phyloP scores from a whole-genome alignment of 163 green algal species.

The Prototheca wickerhamii region DNA sequence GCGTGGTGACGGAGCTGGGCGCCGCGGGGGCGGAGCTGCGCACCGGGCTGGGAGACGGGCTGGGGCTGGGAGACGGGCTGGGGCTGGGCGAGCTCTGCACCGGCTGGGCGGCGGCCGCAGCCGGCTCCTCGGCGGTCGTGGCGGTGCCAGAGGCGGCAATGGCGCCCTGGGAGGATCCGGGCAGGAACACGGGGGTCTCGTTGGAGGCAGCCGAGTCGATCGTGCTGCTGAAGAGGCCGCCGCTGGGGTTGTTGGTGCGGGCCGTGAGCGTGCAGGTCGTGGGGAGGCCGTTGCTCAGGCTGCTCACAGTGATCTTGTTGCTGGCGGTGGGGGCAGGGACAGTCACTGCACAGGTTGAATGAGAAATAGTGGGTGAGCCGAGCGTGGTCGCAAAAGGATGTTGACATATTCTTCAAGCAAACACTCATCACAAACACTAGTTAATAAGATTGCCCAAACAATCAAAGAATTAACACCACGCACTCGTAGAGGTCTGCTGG shows the following conservation, averaged over 20 bases:
- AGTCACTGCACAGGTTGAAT: too few relatives aligned
- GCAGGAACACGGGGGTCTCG: background rate
- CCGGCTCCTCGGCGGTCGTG: too few relatives aligned
- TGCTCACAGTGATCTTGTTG: background rate
- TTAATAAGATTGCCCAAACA: background rate
- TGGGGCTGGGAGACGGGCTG: background rate
- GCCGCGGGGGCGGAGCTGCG: too few relatives aligned
- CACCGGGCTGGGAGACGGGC: too few relatives aligned
- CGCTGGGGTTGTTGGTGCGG: background rate
- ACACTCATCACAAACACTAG: too few relatives aligned
- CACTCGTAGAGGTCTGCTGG: slow-evolving; percentile 3
- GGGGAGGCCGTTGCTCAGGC: background rate
- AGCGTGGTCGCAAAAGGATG: background rate
- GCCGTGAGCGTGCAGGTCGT: slow-evolving; percentile 4
- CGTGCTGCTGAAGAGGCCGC: background rate
- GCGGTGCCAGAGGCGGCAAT: too few relatives aligned
- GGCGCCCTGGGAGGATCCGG: background rate
- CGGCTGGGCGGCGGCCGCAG: too few relatives aligned
- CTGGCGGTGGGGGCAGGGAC: background rate
- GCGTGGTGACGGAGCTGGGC: background rate
- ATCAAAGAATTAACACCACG: background rate
- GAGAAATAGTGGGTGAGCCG: too few relatives aligned
- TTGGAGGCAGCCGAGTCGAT: background rate
- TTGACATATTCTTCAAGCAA: too few relatives aligned
- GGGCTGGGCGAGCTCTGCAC: background rate